These are phyloP conservation scores for Cyclocybe cylindracea DNA, from an alignment of 768 basidiomycete species.

Conservation along the genomic window DNA sequence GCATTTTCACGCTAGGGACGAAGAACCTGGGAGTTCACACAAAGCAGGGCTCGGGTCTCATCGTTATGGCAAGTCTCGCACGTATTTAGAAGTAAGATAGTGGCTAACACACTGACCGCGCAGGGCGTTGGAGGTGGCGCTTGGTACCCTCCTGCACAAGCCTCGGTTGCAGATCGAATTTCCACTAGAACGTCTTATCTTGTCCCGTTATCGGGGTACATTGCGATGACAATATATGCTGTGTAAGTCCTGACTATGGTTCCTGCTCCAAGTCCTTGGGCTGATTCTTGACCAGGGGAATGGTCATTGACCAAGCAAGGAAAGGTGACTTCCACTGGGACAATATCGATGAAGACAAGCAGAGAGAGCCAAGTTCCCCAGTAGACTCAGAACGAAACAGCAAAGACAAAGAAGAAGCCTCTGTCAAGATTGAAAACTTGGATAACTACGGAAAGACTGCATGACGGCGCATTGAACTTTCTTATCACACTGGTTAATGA, in stretches of 20 bases:
- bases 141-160: slow-evolving; percentile 70
- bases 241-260: slow-evolving; percentile 38
- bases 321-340: slow-evolving; percentile 52
- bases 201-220: slow-evolving; percentile 59
- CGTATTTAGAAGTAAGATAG: not conserved
- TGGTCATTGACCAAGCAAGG: slow-evolving; percentile 51
- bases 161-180: slow-evolving; percentile 48
- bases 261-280: not conserved
- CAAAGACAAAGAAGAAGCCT: slow-evolving; percentile 7
- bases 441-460: too few species aligned
- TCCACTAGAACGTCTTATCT: slow-evolving; percentile 58
- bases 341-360: slow-evolving; percentile 42
- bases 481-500: not conserved
- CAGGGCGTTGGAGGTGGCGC: slow-evolving; percentile 63
- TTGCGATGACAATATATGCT: slow-evolving; percentile 59
- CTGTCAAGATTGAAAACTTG: not conserved
- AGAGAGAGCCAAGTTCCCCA: slow-evolving; percentile 1
- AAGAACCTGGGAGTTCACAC: slow-evolving; percentile 64
- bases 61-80: slow-evolving; percentile 51
- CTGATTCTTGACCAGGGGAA: slow-evolving; percentile 37
- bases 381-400: slow-evolving; percentile 14
- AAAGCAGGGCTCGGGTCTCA: slow-evolving; percentile 61
- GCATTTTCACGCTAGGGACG: slow-evolving; percentile 66
- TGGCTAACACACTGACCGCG: not conserved
- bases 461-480: not conserved